Evolutionary conservation across 2,329 filamentous ascomycete genomes (phyloP).

Genomic region (Fusarium algeriense): DNA sequence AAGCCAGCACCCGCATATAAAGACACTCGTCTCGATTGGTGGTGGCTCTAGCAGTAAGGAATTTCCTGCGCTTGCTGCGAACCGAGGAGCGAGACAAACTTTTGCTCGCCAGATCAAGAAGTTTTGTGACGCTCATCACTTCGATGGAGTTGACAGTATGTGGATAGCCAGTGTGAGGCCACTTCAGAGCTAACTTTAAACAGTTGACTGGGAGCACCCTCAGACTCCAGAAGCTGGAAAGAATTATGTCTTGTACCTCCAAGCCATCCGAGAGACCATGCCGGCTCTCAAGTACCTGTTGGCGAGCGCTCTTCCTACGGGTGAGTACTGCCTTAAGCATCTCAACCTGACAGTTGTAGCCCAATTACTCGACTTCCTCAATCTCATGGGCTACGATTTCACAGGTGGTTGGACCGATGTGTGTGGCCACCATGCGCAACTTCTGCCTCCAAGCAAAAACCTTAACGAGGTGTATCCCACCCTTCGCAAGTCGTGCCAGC

Average conservation of each 20-base stretch:
- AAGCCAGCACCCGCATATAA: slow-evolving; percentile 65
- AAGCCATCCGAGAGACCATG: slow-evolving; percentile 65
- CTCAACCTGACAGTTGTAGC: slow-evolving; percentile 67
- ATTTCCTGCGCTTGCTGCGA: slow-evolving; percentile 69
- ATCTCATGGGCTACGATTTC: slow-evolving; percentile 79
- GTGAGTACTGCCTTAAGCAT: slow-evolving; percentile 70
- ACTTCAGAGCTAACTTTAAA: not conserved
- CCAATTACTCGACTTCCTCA: slow-evolving; percentile 69
- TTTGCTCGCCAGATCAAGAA: slow-evolving; percentile 67
- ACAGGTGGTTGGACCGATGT: slow-evolving; percentile 71
- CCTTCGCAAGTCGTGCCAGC: slow-evolving; percentile 62
- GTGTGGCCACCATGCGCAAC: slow-evolving; percentile 74
- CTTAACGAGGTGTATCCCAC: slow-evolving; percentile 44
- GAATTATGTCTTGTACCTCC: slow-evolving; percentile 69
- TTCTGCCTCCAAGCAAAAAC: slow-evolving; percentile 58
- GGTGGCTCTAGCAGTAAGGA: slow-evolving; percentile 72
- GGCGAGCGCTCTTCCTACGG: slow-evolving; percentile 72
- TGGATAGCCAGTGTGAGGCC: not conserved
- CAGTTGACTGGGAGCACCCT: slow-evolving; percentile 79
- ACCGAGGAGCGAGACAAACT: slow-evolving; percentile 59
- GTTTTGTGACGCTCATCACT: slow-evolving; percentile 67
- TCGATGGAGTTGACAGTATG: slow-evolving; percentile 75
- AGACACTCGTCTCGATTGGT: slow-evolving; percentile 73
- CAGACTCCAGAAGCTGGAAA: slow-evolving; percentile 63
- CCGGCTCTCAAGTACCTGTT: slow-evolving; percentile 69